phyloP scores from a whole-genome alignment of 805 yeast species.

The Kuraishia molischiana region DNA sequence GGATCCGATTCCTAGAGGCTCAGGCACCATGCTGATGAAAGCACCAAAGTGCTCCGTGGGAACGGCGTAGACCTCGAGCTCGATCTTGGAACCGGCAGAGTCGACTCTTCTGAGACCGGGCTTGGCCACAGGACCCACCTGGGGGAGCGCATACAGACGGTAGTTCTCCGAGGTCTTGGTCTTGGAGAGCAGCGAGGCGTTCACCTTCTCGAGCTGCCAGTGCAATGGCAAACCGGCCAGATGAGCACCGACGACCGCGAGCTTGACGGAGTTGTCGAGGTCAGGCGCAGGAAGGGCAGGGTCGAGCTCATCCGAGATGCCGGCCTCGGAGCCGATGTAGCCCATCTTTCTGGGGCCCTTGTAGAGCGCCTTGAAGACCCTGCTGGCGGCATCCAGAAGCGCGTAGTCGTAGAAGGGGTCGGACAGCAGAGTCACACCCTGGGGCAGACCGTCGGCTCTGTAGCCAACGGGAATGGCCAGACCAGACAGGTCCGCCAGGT shows the following conservation, averaged over 20 bases:
- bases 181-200: slow-evolving; percentile 57
- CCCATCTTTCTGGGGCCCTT: slow-evolving; percentile 52
- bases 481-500: slow-evolving; percentile 88
- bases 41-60: slow-evolving; percentile 73
- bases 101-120: slow-evolving; percentile 79
- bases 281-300: slow-evolving; percentile 36
- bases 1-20: slow-evolving; percentile 92
- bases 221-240: slow-evolving; percentile 79
- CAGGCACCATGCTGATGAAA: slow-evolving; percentile 83
- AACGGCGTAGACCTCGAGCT: slow-evolving; percentile 74
- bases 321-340: slow-evolving; percentile 11
- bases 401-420: slow-evolving; percentile 84
- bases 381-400: slow-evolving; percentile 69
- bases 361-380: slow-evolving; percentile 44
- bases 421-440: slow-evolving; percentile 81
- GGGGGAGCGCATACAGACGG: slow-evolving; percentile 73
- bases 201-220: slow-evolving; percentile 86
- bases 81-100: slow-evolving; percentile 48
- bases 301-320: slow-evolving; percentile 33
- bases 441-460: slow-evolving; percentile 79
- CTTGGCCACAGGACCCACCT: slow-evolving; percentile 69
- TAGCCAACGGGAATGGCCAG: slow-evolving; percentile 88
- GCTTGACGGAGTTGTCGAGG: slow-evolving; percentile 35
- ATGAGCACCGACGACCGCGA: slow-evolving; percentile 98
- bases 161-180: slow-evolving; percentile 68